Base-by-base conservation (phyloP, 768 basidiomycete genomes). In the Multifurca ochricompacta region DNA sequence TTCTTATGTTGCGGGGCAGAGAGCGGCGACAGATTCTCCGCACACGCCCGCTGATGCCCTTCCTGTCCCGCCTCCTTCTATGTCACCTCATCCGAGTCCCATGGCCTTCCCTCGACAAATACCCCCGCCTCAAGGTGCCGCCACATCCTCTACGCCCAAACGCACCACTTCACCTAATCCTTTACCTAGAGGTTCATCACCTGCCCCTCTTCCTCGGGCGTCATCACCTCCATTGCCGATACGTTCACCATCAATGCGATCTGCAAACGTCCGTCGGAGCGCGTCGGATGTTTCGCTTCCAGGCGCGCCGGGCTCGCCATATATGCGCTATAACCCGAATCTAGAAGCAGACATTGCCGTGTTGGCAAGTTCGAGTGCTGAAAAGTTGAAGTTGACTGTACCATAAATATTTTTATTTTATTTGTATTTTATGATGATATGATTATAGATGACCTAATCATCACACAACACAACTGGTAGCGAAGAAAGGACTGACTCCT, bases 241-340 rank as follows among this genome's bases (percentile, higher is more conserved):
- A 7, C 58, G 54, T 21, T 59, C 58, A 19, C 58, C 58, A 13
- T 59, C 58, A 3, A 19, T 42, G 43, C 54, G 48, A 47, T 52
- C 54, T 28, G 14, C 6, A 34, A 18, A 30, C 6, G 36, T 56
- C 13, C 31, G 23, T 28, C 36, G 50, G 28, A 49, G 35, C 30
- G 0, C 51, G 11, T 53, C 58, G 30, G 48, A 59, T 25, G 53
- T 48, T 14, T 59, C 59, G 10, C 39, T 59, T 46, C 59, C 59
- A 11, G 57, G 53, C 40, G 51, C 39, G 7, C 59, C 40, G 25
- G 49, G 53, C 28, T 61, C 59, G n/a, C 49, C 52, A 7, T 61
- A 59, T 34, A 41, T 6, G 25, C 59, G 32, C 27, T 61, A 61
- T 46, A 19, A 59, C 46, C 59, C 59, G 48, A 36, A 19, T 10